These are phyloP conservation scores for Lentinula sp. DNA, from an alignment of 768 basidiomycete genomes.

Conservation along the genomic window DNA sequence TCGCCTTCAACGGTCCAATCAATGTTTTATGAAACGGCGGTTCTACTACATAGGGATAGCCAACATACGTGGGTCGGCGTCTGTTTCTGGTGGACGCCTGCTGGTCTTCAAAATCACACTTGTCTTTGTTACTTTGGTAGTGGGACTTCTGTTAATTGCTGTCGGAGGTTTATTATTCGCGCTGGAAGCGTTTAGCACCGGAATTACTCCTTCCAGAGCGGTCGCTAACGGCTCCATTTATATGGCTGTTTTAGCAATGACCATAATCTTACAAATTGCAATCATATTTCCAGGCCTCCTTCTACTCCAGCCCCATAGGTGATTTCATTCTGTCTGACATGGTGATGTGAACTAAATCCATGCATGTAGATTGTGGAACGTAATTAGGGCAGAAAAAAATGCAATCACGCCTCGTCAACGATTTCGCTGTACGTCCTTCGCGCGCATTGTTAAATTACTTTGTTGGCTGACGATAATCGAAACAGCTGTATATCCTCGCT, in stretches of 20 bases:
- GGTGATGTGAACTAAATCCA: not conserved
- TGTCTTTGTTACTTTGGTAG: slow-evolving; percentile 47
- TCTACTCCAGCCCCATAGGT: slow-evolving; percentile 55
- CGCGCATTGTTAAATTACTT: not conserved
- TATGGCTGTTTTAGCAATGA: slow-evolving; percentile 55
- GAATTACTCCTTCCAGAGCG: slow-evolving; percentile 24
- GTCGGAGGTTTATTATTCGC: slow-evolving; percentile 71
- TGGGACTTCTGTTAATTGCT: slow-evolving; percentile 54
- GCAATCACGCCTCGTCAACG: slow-evolving; percentile 73
- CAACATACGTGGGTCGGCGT: slow-evolving; percentile 50
- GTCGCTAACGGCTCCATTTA: slow-evolving; percentile 70
- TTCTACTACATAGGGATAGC: slow-evolving; percentile 41
- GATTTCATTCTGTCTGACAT: not conserved
- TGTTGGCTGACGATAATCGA: slow-evolving; percentile 4
- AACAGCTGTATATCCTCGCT: slow-evolving; percentile 62
- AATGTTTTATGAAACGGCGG: not conserved
- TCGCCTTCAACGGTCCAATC: slow-evolving; percentile 5
- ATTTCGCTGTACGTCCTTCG: slow-evolving; percentile 30
- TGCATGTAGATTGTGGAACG: slow-evolving; percentile 43
- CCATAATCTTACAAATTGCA: slow-evolving; percentile 57
- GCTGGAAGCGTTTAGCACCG: slow-evolving; percentile 47
- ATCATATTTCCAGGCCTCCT: slow-evolving; percentile 67
- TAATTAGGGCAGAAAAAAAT: slow-evolving; percentile 46
- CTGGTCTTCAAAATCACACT: slow-evolving; percentile 61
- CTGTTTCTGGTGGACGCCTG: slow-evolving; percentile 56